A percentile compares a stretch with the other conserved stretches of the same genome.
Evolutionary conservation across 1,139 yeast genomes (phyloP).

Genomic region (Hyphopichia wangnamkhiaoensis): DNA sequence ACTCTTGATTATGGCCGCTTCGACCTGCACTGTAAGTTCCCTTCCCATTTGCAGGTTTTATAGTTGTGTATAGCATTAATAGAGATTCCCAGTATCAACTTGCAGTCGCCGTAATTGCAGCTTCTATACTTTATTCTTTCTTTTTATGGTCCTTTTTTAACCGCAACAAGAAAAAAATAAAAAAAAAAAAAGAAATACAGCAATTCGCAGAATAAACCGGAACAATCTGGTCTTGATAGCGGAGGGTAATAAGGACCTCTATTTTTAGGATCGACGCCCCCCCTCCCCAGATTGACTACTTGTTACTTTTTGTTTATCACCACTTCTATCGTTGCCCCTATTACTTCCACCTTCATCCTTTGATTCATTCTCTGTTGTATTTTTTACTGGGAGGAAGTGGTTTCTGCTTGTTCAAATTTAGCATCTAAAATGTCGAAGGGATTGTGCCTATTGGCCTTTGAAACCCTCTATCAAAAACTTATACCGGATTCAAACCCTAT

Average conservation of each 20-base stretch:
- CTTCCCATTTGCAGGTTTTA: slow-evolving; percentile 1
- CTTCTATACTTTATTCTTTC: no score
- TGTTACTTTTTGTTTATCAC: no score
- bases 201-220: no score
- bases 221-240: no score
- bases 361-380: no score
- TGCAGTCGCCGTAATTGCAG: no score
- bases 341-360: not conserved
- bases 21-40: not conserved
- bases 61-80: not conserved
- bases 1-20: not conserved
- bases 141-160: no score
- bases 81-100: not conserved
- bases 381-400: no score
- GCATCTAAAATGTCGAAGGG: slow-evolving; percentile 28
- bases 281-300: no score
- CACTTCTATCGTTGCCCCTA: not conserved
- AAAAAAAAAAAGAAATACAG: no score
- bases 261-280: not conserved
- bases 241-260: not conserved
- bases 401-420: no score
- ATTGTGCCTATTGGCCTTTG: slow-evolving; percentile 43
- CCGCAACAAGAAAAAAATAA: no score
- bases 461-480: slow-evolving; percentile 27
- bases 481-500: slow-evolving; percentile 14